Conservation (phyloP, 805 yeast genomes). For the Yarrowia sp. region DNA sequence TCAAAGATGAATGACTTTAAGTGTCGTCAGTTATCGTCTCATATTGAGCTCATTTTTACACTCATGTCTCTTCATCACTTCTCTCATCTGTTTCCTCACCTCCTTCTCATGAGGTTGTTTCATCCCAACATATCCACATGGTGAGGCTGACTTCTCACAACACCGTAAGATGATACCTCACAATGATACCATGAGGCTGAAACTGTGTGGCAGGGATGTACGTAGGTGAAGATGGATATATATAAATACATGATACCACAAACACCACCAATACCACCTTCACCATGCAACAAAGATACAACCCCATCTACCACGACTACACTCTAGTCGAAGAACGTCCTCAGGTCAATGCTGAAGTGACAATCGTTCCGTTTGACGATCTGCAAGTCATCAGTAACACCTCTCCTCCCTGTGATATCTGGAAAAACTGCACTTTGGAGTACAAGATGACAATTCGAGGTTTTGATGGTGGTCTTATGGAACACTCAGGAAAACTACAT, state of each 20-base stretch:
- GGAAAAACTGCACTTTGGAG: not conserved
- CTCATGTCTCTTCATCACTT: too few relatives aligned
- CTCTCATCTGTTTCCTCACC: too few relatives aligned
- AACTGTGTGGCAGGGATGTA: not conserved
- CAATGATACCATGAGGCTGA: slow-evolving; percentile 1
- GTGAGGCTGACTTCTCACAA: not conserved
- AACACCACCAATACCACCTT: not conserved
- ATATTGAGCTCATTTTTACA: too few relatives aligned
- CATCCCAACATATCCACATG: too few relatives aligned
- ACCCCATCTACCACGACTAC: not conserved
- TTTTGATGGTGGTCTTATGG: not conserved
- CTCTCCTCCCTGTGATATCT: not conserved
- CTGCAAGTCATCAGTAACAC: not conserved
- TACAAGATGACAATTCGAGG: not conserved
- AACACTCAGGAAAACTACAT: not conserved
- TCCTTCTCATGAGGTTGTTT: too few relatives aligned
- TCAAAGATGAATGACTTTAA: too few relatives aligned
- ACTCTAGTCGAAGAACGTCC: not conserved
- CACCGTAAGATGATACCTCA: not conserved
- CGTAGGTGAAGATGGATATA: too few relatives aligned
- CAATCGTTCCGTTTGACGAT: not conserved
- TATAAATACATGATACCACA: not conserved
- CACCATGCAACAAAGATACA: slow-evolving; percentile 9
- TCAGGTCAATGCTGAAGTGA: not conserved
- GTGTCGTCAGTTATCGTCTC: too few relatives aligned